Evolutionary conservation across 805 yeast genomes (phyloP), one percentile per base, ranked within the genome.

Genomic region (Saccharomyces eubayanus): DNA sequence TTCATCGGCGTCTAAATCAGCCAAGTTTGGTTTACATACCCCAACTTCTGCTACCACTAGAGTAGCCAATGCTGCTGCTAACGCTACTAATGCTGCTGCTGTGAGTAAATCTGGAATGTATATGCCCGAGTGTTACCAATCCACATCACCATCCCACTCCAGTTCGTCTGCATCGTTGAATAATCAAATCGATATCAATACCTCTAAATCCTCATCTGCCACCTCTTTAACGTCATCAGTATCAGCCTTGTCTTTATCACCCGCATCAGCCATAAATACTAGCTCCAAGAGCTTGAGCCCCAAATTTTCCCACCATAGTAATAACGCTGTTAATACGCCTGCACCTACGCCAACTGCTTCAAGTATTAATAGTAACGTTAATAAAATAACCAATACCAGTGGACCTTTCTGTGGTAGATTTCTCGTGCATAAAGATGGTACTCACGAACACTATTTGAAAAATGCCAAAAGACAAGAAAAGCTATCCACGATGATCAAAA

Each of bases 381-480:
- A 36, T 16, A 36, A 36, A 21, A 36, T 36, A 36, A 36, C 43
- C 5, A 36, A 36, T 36, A 36, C 43, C 5, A 36, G 24, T 36
- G 43, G 24, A 9, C 43, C 24, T 16, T 8, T 16, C 20, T 36
- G 43, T 36, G 43, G 43, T 6, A 64, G 91, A 46, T 84, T 84
- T 64, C 61, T 72, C 21, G 70, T 83, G 63, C 71, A 73, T 50
- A 89, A 83, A 49, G 85, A 84, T 59, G 95, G 96, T 4, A 57
- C 72, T 11, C 99, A 92, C 69, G 88, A 81, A 62, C 99, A 92
- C 69, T 82, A 82, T 65, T 74, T 92, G 55, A 78, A 82, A 55
- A 83, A 85, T 47, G 84, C 92, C 6, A 85, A 83, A 66, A 75
- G 95, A 60, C 92, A 87, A 67, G 95, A 87, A 63, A 87, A 86